Base-by-base conservation (phyloP, 768 basidiomycete species). In the Tylopilus sp. region DNA sequence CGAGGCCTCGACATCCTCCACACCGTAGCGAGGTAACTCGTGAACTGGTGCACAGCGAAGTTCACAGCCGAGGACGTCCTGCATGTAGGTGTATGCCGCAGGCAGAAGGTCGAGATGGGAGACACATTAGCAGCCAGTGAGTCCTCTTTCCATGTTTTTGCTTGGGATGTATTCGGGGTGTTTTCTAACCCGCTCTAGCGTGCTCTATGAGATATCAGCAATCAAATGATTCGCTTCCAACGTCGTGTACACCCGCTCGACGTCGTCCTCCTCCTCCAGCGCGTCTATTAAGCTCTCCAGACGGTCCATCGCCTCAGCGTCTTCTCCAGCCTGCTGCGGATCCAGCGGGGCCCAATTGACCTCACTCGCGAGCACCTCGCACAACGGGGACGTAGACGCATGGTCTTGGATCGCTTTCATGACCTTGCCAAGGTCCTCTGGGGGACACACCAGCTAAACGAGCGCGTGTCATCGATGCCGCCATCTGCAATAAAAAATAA, bases 221-320 rank as follows among this genome's bases (percentile, higher is more conserved):
- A 68, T 47, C 20, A 70, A 46, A 52, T 40, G 48, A 31, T 63
- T 67, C 23, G 57, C 52, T 38, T 77, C 77, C 47, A 75, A 52
- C 22, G 75, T 81, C 40, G 82, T 83, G 71, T 79, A 85, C 22
- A 86, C 79, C 50, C 74, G 75, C 50, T 79, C 67, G 12, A 78
- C 78, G 60, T 86, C 85, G 47, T 79, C 80, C 52, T 79, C 69
- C 21, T 71, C 78, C 64, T 83, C 81, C 44, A 87, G 64, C 5
- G 72, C 75, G 39, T 78, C 73, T 18, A 83, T 67, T 20, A 87
- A 68, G 11, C 64, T 61, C 28, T 71, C 69, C 8, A 86, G 61
- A 42, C 69, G 71, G 25, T 36, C 51, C 52, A 21, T 66, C 60
- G 54, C 56, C 46, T 71, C 67, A 25, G 67, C 57, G 7, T 80